Percentiles rank a stretch among this genome's conserved stretches.
phyloP scores from a whole-genome alignment of 2,329 filamentous ascomycete species.

The Thielaviopsis musarum region DNA sequence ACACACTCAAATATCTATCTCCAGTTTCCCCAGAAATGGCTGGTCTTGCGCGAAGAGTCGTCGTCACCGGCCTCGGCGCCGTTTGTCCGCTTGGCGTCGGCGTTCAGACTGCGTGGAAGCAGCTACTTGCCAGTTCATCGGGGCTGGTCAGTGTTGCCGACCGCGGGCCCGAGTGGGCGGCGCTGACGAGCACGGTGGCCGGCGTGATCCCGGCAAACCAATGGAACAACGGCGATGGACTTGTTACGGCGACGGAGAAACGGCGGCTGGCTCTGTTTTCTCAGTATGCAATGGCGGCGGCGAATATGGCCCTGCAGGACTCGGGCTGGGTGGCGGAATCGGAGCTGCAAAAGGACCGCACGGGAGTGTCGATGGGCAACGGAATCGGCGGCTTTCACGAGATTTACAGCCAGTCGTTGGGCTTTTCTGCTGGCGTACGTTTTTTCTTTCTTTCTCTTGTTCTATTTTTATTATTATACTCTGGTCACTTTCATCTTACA shows the following conservation, averaged over 20 bases:
- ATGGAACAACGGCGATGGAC: slow-evolving; percentile 39
- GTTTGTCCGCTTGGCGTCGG: slow-evolving; percentile 74
- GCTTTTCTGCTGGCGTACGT: slow-evolving; percentile 55
- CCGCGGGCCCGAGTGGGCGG: slow-evolving; percentile 45
- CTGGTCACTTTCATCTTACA: no score
- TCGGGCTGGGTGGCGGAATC: slow-evolving; percentile 53
- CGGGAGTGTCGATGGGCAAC: slow-evolving; percentile 84
- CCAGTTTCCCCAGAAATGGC: no score
- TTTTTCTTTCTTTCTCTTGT: not conserved
- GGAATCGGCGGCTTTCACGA: slow-evolving; percentile 92
- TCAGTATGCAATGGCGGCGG: slow-evolving; percentile 78
- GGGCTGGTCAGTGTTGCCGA: slow-evolving; percentile 60
- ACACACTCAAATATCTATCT: not conserved
- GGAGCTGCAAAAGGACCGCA: slow-evolving; percentile 48
- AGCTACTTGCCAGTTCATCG: slow-evolving; percentile 61
- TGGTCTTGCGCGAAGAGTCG: slow-evolving; percentile 42
- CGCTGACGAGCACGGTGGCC: slow-evolving; percentile 70
- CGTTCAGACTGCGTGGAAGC: slow-evolving; percentile 59
- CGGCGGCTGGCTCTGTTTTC: slow-evolving; percentile 81
- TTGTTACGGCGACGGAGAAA: slow-evolving; percentile 31
- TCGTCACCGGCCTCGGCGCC: slow-evolving; percentile 69
- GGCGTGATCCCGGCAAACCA: slow-evolving; percentile 51
- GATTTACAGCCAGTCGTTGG: slow-evolving; percentile 67
- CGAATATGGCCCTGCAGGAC: slow-evolving; percentile 72
- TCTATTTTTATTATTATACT: not conserved